Evolutionary conservation across 495 filamentous ascomycete genomes (phyloP), one percentile per base, ranked within the genome.

Genomic region (Astrothelium subdiscretum): DNA sequence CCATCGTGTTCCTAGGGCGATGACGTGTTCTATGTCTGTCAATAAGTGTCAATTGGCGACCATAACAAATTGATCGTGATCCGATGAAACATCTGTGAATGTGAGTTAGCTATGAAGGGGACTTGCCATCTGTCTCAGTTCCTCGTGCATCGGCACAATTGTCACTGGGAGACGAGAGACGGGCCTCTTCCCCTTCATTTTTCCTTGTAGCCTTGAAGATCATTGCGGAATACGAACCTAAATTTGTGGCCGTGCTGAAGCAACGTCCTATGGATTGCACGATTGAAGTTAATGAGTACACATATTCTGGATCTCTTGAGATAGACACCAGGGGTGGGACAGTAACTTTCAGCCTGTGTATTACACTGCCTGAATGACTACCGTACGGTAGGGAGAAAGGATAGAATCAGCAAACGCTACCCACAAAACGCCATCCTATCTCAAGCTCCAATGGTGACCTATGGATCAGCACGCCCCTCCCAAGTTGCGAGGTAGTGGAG

Each of bases 371-470:
- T 54, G n/a, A 29, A 54, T 54, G n/a, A 35, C 57, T 59, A 59
- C n/a, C 32, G 12, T 13, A 35, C 12, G 15, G 38, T n/a, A 38
- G 26, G 22, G 4, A 12, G 31, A 35, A 22, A 59, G 6, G 57
- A 42, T 32, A 20, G 22, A 63, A 63, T 35, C 61, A 62, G 48
- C 51, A 63, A 63, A 35, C 29, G 61, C 61, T 54, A 54, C 61
- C 43, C 61, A 31, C 27, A 58, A 26, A 63, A 40, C 61, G 61
- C 61, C 61, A 31, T 43, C 26, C n/a, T 29, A 31, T 60, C 59
- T 44, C 31, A 44, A 60, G 35, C 59, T 31, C 31, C 57, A 27
- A 44, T 59, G 57, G 29, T 43, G 32, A 44, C 3, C 43, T 11
- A 24, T 27, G 18, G 32, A 11, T 59, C 29, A 26, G 32, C 32